Base-by-base conservation (phyloP, 2,329 filamentous ascomycete genomes). In the Penicillium sp. region DNA sequence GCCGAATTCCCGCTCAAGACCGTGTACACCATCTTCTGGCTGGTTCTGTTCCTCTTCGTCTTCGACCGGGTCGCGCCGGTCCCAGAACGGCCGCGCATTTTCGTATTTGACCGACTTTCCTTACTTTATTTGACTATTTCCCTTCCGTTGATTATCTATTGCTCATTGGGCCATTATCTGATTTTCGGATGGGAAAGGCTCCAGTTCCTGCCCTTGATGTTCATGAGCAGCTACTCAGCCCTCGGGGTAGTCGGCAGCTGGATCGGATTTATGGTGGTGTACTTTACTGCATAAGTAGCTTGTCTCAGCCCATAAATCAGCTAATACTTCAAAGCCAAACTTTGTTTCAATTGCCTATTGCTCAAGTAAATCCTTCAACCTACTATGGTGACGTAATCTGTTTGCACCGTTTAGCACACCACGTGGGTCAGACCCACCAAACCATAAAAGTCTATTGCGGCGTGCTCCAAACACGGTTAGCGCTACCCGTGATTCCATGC, bases 221-320 rank as follows among this genome's bases (percentile, higher is more conserved):
- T 97, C 69, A 96, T 87, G 62, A 97, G 93, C 77, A 88, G 89
- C 12, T 99, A 97, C 72, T 90, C 88, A 31, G 94, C 94, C 4
- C 79, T 97, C 52, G 94, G 94, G n/a, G 92, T 97, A 0, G 85
- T 96, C 16, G 91, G 90, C 3, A 97, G 94, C 74, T 97, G 93
- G 93, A 66, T 96, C 38, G 92, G 94, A 9, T 96, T 96, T 70
- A 84, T 92, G 76, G 89, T 95, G 29, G 91, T 97, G 46, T 97
- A 93, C 74, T 92, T 96, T 64, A 81, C 76, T n/a, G 71, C 67
- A 49, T 74, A 67, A 52, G 33, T 24, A 7, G 18, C 26, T 44
- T 29, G 6, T n/a, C 6, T 4, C 18, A 21, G 2, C 10, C 12
- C 9, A 23, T 6, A 21, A 23, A 36, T 2, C 8, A 36, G 33